phyloP scores from a whole-genome alignment of 495 filamentous ascomycete species.

The Neurospora sp. region DNA sequence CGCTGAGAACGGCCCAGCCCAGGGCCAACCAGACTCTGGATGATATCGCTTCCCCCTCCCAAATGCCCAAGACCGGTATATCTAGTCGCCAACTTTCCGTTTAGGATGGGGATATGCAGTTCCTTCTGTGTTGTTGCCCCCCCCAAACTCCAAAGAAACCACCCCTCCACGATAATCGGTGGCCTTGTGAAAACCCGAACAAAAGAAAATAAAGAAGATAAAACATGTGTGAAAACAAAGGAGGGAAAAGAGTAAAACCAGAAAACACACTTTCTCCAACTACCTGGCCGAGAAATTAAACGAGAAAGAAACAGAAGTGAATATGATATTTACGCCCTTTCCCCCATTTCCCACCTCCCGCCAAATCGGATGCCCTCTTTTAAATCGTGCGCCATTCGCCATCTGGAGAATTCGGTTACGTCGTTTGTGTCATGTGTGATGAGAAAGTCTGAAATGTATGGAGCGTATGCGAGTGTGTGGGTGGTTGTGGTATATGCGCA shows the following conservation, averaged over 20 bases:
- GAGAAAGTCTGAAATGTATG: conserved; percentile 1
- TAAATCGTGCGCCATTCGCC: conserved; percentile 27
- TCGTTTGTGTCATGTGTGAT: conserved; percentile 7
- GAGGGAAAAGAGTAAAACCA: neutral
- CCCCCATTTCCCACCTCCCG: neutral
- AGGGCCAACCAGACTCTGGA: neutral
- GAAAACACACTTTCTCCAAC: conserved; percentile 1
- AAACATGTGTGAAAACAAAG: neutral
- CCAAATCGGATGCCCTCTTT: conserved; percentile 24
- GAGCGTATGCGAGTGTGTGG: neutral
- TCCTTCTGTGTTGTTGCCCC: neutral
- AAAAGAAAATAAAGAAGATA: neutral
- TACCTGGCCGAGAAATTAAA: neutral
- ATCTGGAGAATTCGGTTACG: conserved; percentile 15
- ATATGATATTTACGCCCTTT: conserved; percentile 18
- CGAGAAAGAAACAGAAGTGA: conserved; percentile 1
- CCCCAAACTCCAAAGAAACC: neutral
- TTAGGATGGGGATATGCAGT: neutral
- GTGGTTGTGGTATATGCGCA: conserved; percentile 14
- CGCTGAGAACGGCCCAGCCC: neutral
- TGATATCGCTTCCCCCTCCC: neutral
- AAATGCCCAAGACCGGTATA: neutral
- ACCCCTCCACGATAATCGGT: neutral
- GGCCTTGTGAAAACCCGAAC: neutral
- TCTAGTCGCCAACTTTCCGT: neutral